Conservation (phyloP, 2,329 filamentous ascomycete genomes). For the Fusarium foetens region DNA sequence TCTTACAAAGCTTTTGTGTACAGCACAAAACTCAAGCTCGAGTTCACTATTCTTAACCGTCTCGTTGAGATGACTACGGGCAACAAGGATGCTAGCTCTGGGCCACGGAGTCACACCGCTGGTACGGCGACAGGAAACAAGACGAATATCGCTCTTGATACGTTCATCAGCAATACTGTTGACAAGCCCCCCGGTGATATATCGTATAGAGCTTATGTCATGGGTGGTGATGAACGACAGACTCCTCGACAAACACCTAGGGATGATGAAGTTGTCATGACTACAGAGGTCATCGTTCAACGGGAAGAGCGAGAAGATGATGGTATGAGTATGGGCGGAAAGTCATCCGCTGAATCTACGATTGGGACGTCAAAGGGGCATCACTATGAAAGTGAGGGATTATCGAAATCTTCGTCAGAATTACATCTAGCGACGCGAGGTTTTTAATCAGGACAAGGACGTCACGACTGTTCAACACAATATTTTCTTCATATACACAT, state of each 20-base stretch:
- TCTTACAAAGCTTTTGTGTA: conserved; percentile 53
- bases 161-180: conserved; percentile 24
- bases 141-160: conserved; percentile 36
- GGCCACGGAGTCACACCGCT: conserved; percentile 28
- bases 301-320: conserved; percentile 38
- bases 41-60: conserved; percentile 54
- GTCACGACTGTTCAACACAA: neutral
- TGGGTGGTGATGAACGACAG: conserved; percentile 35
- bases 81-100: conserved; percentile 41
- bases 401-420: conserved; percentile 44
- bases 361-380: conserved; percentile 10
- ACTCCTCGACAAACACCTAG: neutral
- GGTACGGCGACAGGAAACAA: conserved; percentile 22
- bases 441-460: conserved; percentile 9
- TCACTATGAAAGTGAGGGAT: conserved; percentile 25
- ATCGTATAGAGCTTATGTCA: conserved; percentile 41
- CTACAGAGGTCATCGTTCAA: conserved; percentile 39
- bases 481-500: neutral
- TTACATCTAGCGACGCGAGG: conserved; percentile 39
- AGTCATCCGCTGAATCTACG: conserved; percentile 29
- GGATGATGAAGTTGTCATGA: conserved; percentile 41
- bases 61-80: conserved; percentile 49
- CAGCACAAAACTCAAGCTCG: conserved; percentile 54
- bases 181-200: conserved; percentile 24
- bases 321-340: conserved; percentile 26